Evolutionary conservation across 495 filamentous ascomycete genomes (phyloP).

Genomic region (Cercophora samala): DNA sequence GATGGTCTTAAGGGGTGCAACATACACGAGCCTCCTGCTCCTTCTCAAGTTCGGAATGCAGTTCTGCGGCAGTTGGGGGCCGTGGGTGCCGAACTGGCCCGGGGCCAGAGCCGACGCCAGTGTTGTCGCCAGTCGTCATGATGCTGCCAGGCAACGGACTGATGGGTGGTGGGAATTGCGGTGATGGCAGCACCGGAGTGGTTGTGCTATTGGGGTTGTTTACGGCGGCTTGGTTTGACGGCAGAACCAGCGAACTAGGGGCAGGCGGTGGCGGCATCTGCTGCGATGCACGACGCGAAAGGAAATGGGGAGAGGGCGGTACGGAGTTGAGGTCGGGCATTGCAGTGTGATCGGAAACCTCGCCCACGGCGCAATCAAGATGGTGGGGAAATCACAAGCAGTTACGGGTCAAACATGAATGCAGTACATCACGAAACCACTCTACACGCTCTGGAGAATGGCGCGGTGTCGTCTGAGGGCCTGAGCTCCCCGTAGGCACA

Average conservation of each 20-base stretch:
- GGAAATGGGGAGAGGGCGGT: constrained; percentile 52
- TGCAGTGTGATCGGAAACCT: constrained; percentile 7
- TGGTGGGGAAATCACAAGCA: background rate
- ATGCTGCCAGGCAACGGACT: constrained; percentile 42
- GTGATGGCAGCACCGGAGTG: constrained; percentile 17
- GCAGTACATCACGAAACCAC: background rate
- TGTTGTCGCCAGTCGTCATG: constrained; percentile 50
- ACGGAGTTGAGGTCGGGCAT: constrained; percentile 62
- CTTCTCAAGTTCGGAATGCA: constrained; percentile 83
- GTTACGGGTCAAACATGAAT: background rate
- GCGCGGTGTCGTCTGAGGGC: background rate
- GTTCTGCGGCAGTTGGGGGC: constrained; percentile 78
- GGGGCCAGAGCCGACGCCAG: constrained; percentile 58
- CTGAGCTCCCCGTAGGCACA: background rate
- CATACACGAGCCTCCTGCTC: constrained; percentile 91
- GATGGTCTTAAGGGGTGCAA: constrained; percentile 7
- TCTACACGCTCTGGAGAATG: background rate
- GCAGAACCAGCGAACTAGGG: constrained; percentile 43
- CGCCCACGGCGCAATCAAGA: background rate
- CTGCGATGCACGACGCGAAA: constrained; percentile 34
- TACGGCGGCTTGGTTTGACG: constrained; percentile 52
- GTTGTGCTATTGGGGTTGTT: constrained; percentile 41
- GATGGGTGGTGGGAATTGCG: background rate
- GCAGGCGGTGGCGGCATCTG: constrained; percentile 33
- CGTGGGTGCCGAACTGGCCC: constrained; percentile 76